Conservation (phyloP, 106 monocot genomes). For the Ottelia alismoides region DNA sequence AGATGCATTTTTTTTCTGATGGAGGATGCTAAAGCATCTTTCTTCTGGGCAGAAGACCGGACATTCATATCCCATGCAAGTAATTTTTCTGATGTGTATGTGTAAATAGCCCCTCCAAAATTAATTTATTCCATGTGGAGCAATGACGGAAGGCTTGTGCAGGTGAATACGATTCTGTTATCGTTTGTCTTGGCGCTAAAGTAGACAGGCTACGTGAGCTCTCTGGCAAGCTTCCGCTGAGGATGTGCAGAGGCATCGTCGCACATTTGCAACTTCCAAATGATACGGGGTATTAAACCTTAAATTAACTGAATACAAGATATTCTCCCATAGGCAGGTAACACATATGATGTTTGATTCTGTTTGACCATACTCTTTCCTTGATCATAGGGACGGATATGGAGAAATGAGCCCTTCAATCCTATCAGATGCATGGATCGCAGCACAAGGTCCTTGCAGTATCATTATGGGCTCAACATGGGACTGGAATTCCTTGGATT, state of each 20-base stretch:
- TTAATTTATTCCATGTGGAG: too few species aligned
- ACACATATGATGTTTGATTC: too few species aligned
- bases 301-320: neutral
- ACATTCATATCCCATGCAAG: too few species aligned
- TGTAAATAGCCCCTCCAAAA: too few species aligned
- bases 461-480: conserved; percentile 84
- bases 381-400: conserved; percentile 28
- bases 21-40: too few species aligned
- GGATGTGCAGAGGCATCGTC: conserved; percentile 64
- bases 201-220: conserved; percentile 47
- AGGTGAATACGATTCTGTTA: conserved; percentile 61
- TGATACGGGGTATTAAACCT: conserved; percentile 19
- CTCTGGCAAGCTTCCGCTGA: conserved; percentile 54
- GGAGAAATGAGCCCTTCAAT: conserved; percentile 48
- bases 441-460: conserved; percentile 52
- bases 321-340: too few species aligned
- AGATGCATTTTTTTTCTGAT: too few species aligned
- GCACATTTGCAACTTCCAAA: conserved; percentile 39
- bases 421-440: conserved; percentile 87
- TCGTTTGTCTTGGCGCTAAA: conserved; percentile 73
- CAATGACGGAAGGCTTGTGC: too few species aligned
- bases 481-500: conserved; percentile 71
- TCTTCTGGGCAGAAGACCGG: too few species aligned
- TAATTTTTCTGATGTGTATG: too few species aligned
- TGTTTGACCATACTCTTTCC: too few species aligned